Percentiles rank a stretch among this genome's conserved stretches.
These are phyloP conservation scores for Solioccasus polychromus DNA, from an alignment of 768 basidiomycete species.

Conservation along the genomic window DNA sequence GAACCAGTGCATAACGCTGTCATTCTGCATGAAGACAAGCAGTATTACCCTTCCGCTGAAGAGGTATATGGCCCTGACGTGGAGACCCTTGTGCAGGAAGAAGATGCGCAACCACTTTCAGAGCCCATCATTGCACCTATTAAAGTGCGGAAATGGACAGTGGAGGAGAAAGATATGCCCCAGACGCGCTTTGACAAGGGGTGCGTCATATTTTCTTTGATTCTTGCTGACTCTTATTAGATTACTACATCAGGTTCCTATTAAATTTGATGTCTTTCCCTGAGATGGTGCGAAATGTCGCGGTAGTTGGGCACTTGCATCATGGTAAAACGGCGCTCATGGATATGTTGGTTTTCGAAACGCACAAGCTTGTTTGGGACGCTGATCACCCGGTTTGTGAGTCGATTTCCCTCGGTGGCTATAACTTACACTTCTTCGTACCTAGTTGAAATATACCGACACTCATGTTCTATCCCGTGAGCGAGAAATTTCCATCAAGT, in stretches of 20 bases:
- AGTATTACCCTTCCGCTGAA: conserved; percentile 91
- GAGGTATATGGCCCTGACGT: conserved; percentile 94
- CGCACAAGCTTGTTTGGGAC: conserved; percentile 93
- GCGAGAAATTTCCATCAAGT: conserved; percentile 93
- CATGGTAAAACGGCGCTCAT: conserved; percentile 96
- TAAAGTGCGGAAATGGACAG: conserved; percentile 90
- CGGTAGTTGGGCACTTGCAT: conserved; percentile 93
- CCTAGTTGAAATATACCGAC: conserved; percentile 91
- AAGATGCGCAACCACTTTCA: conserved; percentile 92
- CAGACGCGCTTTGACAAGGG: conserved; percentile 97
- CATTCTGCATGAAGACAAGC: conserved; percentile 94
- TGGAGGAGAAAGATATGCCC: conserved; percentile 94
- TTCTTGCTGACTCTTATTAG: conserved; percentile 6
- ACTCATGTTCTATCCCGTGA: conserved; percentile 87
- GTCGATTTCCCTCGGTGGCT: conserved; percentile 8
- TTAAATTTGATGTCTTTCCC: conserved; percentile 89
- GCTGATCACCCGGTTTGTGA: conserved; percentile 78
- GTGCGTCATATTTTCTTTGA: conserved; percentile 43
- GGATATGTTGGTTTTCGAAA: conserved; percentile 97
- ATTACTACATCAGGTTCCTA: conserved; percentile 64
- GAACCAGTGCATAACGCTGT: conserved; percentile 81
- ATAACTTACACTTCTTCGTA: conserved; percentile 18
- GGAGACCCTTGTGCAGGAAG: conserved; percentile 96
- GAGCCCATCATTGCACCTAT: conserved; percentile 96
- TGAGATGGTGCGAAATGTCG: conserved; percentile 94